Conservation (phyloP, 192 early-diverging fungal genomes). For the Linnemannia elongata region DNA sequence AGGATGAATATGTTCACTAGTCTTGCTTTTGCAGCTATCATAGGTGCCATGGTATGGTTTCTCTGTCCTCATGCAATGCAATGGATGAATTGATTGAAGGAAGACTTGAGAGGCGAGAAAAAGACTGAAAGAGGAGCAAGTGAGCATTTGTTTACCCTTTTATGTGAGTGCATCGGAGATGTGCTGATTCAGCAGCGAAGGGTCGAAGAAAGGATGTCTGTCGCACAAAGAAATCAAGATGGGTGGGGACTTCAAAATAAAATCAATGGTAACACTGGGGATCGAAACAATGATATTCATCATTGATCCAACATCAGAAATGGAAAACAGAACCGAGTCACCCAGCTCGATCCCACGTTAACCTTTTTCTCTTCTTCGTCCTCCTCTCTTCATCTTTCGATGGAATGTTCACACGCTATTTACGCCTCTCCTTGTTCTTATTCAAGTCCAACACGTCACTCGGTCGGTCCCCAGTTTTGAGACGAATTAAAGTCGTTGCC, state of each 20-base stretch:
- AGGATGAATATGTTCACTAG: neutral
- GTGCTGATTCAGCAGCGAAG: neutral
- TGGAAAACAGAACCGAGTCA: too few species aligned
- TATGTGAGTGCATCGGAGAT: neutral
- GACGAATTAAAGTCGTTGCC: too few species aligned
- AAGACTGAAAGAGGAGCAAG: neutral
- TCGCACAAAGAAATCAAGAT: neutral
- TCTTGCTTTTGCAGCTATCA: neutral
- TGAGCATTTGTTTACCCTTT: neutral
- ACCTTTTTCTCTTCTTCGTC: too few species aligned
- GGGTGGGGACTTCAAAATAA: neutral
- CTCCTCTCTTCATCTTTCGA: neutral
- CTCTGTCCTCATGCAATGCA: neutral
- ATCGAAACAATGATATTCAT: neutral
- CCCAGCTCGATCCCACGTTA: too few species aligned
- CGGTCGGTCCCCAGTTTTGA: neutral
- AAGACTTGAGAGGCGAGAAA: too few species aligned
- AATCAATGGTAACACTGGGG: neutral
- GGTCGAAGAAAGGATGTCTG: neutral
- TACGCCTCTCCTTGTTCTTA: neutral
- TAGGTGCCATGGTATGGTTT: neutral
- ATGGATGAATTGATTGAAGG: neutral
- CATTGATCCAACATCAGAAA: too few species aligned
- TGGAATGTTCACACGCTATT: neutral
- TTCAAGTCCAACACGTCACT: neutral